Evolutionary conservation across 1,284 basidiomycete genomes (phyloP).

Genomic region (Singerocomus inundabilis): DNA sequence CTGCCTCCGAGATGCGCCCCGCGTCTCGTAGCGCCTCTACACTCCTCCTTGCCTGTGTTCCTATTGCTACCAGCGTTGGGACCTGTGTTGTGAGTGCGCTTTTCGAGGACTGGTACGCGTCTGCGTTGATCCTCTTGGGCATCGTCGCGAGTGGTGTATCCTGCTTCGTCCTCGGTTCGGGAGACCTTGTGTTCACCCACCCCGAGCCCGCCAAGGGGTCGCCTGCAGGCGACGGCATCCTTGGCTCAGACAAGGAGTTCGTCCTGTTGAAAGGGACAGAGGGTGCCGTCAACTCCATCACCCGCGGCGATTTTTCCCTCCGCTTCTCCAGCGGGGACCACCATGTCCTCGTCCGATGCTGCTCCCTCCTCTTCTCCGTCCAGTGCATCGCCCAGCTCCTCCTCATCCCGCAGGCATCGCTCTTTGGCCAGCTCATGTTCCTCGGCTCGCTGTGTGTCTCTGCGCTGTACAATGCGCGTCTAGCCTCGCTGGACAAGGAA

Average conservation of each 20-base stretch:
- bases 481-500: slow-evolving; percentile 24
- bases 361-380: slow-evolving; percentile 22
- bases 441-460: slow-evolving; percentile 27
- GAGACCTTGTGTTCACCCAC: slow-evolving; percentile 19
- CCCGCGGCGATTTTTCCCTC: slow-evolving; percentile 29
- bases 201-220: slow-evolving; percentile 25
- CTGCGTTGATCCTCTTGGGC: slow-evolving; percentile 29
- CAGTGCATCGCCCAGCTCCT: slow-evolving; percentile 28
- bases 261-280: slow-evolving; percentile 26
- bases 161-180: slow-evolving; percentile 28
- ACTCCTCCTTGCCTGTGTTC: slow-evolving; percentile 12
- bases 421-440: slow-evolving; percentile 32
- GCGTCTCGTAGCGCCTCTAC: neutral
- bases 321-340: slow-evolving; percentile 21
- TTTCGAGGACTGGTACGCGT: slow-evolving; percentile 27
- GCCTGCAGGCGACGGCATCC: slow-evolving; percentile 26
- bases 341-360: slow-evolving; percentile 20
- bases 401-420: slow-evolving; percentile 27
- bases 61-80: slow-evolving; percentile 24
- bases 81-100: slow-evolving; percentile 16
- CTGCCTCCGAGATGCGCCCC: slow-evolving; percentile 11
- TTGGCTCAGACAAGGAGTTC: slow-evolving; percentile 15
- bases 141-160: slow-evolving; percentile 31
- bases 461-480: slow-evolving; percentile 20
- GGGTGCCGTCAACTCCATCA: slow-evolving; percentile 29